phyloP scores from a whole-genome alignment of 140 eudicot species.

The Ambrosia hybrid region DNA sequence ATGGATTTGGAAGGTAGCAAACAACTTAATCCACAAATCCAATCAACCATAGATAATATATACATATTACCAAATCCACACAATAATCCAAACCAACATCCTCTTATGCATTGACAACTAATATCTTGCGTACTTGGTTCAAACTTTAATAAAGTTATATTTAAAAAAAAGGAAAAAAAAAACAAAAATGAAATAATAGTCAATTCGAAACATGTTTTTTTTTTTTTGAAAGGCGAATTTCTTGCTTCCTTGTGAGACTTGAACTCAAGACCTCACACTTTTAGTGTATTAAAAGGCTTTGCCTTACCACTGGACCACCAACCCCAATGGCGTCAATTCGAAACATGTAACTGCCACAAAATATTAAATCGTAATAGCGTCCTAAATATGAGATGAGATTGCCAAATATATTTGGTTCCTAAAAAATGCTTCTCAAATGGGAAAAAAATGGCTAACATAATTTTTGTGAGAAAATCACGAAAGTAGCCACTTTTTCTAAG shows the following conservation, averaged over 20 bases:
- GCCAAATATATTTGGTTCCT: no score
- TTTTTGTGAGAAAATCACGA: neutral
- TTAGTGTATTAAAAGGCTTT: no score
- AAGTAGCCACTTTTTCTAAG: no score
- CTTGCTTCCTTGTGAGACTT: no score
- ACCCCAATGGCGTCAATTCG: neutral
- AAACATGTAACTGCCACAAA: neutral
- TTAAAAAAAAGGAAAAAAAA: neutral
- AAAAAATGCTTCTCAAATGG: no score
- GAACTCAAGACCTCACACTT: no score
- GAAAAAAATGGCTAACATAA: neutral
- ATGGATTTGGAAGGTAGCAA: slow-evolving; percentile 21
- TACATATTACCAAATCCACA: slow-evolving; percentile 28
- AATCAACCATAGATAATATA: slow-evolving; percentile 14
- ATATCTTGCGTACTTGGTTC: slow-evolving; percentile 8
- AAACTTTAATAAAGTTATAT: slow-evolving; percentile 13
- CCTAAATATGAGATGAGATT: neutral
- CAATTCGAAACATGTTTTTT: neutral
- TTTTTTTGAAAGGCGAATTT: no score
- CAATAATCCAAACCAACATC: slow-evolving; percentile 27
- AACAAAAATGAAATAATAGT: neutral
- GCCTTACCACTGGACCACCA: no score
- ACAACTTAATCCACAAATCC: slow-evolving; percentile 21
- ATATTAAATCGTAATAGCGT: neutral
- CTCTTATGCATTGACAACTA: slow-evolving; percentile 25